Conservation (phyloP, 306 rosid species). For the Arachis stenosperma region DNA sequence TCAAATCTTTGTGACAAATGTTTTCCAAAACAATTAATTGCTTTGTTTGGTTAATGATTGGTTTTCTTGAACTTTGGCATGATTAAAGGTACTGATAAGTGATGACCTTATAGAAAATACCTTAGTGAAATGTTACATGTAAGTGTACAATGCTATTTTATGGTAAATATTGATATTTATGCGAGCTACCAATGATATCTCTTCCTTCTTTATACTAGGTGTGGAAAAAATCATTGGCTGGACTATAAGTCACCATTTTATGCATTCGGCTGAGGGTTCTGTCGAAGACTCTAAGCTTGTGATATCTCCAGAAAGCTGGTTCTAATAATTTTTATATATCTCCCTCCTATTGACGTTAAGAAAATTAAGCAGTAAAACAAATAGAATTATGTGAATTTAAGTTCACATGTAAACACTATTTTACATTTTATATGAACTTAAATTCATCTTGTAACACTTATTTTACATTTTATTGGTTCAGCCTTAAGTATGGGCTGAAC, state of each 20-base stretch:
- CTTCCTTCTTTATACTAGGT: slow-evolving; percentile 45
- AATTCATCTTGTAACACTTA: slow-evolving; percentile 18
- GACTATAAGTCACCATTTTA: slow-evolving; percentile 78
- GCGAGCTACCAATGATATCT: slow-evolving; percentile 20
- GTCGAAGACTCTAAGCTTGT: slow-evolving; percentile 62
- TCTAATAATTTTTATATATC: slow-evolving; percentile 31
- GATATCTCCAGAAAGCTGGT: slow-evolving; percentile 77
- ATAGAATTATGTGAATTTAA: slow-evolving; percentile 4
- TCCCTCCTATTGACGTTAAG: not conserved
- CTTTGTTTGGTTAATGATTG: not conserved
- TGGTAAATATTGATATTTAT: slow-evolving; percentile 6
- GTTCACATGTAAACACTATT: slow-evolving; percentile 30
- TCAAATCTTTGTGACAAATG: not conserved
- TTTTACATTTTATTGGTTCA: slow-evolving; percentile 49
- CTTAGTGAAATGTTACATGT: not conserved
- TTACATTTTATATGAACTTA: slow-evolving; percentile 21
- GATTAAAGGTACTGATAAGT: slow-evolving; percentile 14
- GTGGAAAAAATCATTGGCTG: slow-evolving; percentile 88
- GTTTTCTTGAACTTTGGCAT: not conserved
- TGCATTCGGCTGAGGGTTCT: slow-evolving; percentile 60
- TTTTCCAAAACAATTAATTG: not conserved
- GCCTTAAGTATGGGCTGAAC: slow-evolving; percentile 72
- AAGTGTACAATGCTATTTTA: no score
- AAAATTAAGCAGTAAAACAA: not conserved
- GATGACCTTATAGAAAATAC: slow-evolving; percentile 74